phyloP scores from a whole-genome alignment of 805 yeast species.

The Starmerella floricola region DNA sequence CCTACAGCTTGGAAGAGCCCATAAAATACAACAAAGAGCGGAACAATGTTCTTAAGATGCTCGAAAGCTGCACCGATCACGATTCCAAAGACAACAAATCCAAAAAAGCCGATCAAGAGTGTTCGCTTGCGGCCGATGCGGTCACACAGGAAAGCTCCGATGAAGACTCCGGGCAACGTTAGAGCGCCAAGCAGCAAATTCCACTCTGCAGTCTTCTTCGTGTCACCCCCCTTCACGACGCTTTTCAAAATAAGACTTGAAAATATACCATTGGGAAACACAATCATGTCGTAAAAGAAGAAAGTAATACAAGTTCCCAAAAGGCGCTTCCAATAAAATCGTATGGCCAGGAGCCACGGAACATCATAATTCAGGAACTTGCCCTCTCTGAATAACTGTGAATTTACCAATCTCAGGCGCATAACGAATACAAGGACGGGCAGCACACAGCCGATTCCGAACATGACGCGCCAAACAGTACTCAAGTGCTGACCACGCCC shows the following conservation, averaged over 20 bases:
- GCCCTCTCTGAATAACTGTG: slow-evolving; percentile 49
- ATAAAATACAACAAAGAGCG: slow-evolving; percentile 57
- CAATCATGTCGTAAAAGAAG: slow-evolving; percentile 71
- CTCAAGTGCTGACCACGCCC: slow-evolving; percentile 31
- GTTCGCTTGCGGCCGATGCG: slow-evolving; percentile 59
- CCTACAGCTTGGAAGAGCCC: slow-evolving; percentile 61
- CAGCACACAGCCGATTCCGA: slow-evolving; percentile 63
- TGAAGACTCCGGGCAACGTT: slow-evolving; percentile 58
- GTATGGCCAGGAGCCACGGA: slow-evolving; percentile 48
- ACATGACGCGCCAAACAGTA: slow-evolving; percentile 62
- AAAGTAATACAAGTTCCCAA: slow-evolving; percentile 67
- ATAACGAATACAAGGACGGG: slow-evolving; percentile 63
- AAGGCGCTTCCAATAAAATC: slow-evolving; percentile 56
- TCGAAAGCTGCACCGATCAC: slow-evolving; percentile 39
- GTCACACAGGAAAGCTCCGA: slow-evolving; percentile 59
- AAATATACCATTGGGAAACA: slow-evolving; percentile 67
- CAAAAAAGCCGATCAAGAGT: slow-evolving; percentile 56
- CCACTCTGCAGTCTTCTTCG: slow-evolving; percentile 61
- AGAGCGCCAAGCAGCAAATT: slow-evolving; percentile 48
- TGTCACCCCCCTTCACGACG: slow-evolving; percentile 34
- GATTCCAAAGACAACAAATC: slow-evolving; percentile 48
- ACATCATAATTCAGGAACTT: slow-evolving; percentile 46
- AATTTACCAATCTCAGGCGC: slow-evolving; percentile 56
- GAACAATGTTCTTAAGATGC: slow-evolving; percentile 43
- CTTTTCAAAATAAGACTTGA: slow-evolving; percentile 46